Conservation (phyloP, 495 filamentous ascomycete genomes). For the Sabuloglossum arenarium region DNA sequence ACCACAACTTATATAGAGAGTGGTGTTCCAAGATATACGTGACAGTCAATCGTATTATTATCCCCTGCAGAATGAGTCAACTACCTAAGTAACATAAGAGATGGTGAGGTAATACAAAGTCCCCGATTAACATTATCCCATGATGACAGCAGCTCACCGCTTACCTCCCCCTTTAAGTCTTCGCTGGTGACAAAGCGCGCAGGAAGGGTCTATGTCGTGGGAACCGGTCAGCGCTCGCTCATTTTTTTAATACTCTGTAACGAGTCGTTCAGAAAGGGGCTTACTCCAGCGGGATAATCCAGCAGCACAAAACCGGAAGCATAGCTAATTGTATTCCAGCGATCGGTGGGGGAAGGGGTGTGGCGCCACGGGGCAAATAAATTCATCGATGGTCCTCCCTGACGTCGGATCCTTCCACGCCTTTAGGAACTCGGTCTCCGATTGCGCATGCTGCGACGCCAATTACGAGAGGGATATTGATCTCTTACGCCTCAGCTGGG, state of each 20-base stretch:
- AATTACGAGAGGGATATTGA: slow-evolving; percentile 23
- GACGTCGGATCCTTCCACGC: slow-evolving; percentile 22
- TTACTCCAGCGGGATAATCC: slow-evolving; percentile 36
- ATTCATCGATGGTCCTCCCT: not conserved
- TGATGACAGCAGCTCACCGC: slow-evolving; percentile 20
- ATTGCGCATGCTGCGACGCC: slow-evolving; percentile 27
- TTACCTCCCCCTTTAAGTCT: slow-evolving; percentile 30
- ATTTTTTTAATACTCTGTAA: too few species aligned
- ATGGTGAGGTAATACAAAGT: too few species aligned
- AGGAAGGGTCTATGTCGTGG: not conserved
- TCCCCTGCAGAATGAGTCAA: slow-evolving; percentile 22
- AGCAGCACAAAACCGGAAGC: slow-evolving; percentile 38
- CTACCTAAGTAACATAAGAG: too few species aligned
- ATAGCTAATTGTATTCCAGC: slow-evolving; percentile 40
- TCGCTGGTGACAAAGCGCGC: slow-evolving; percentile 19
- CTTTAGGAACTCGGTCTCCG: slow-evolving; percentile 30
- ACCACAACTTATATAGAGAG: slow-evolving; percentile 39
- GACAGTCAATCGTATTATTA: slow-evolving; percentile 28
- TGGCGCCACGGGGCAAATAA: slow-evolving; percentile 1
- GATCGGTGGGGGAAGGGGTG: slow-evolving; percentile 36
- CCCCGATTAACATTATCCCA: slow-evolving; percentile 42
- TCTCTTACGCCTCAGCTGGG: slow-evolving; percentile 22
- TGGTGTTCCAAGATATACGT: slow-evolving; percentile 32
- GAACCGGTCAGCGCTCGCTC: not conserved
- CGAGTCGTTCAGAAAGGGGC: too few species aligned